Base-by-base conservation (phyloP, 768 basidiomycete species). In the Pholiota molesta region DNA sequence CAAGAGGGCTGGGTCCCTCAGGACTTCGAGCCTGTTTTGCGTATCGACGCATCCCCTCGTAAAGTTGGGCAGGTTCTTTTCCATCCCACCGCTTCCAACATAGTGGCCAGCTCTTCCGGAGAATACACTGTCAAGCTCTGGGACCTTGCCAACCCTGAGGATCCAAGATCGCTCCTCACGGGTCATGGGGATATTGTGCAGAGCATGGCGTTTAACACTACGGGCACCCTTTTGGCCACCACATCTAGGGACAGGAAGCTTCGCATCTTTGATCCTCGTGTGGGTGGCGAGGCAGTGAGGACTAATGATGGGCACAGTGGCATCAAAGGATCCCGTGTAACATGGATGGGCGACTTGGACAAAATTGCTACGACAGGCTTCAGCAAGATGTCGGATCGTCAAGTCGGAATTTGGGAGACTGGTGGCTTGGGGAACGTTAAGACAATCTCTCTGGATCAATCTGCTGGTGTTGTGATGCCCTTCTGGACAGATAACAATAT, bases 401-500 rank as follows among this genome's bases (percentile, higher is more conserved):
- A 99, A 74, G 82, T 95, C 35, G 83, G 81, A 58, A 77, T 99
- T 47, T 99, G 96, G 97, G 95, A 99, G 72, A 86, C 92, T 1
- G 85, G 89, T 10, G 81, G 86, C 14, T 74, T 99, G 57, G 80
- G 75, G 42, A 94, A 86, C 71, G 67, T 95, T 65, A 96, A 94
- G 78, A 93, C 86, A 61, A 77, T 87, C 57, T 81, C 81, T 14
- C 78, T 99, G 62, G 97, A 99, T 74, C 94, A 96, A 73, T 90
- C 89, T 40, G 88, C 95, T 55, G 97, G 97, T 40, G 94, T 97
- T 10, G 74, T 96, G 45, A 99, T 99, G 95, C 97, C 97, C 2
- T 97, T 97, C 87, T 99, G 94, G 89, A 88, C 86, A 44, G 95
- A 97, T 67, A 98, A 97, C 73, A 91, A 92, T 66, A 91, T 97